Conservation (phyloP, 495 filamentous ascomycete genomes). For the Astrocystis sublimbata region DNA sequence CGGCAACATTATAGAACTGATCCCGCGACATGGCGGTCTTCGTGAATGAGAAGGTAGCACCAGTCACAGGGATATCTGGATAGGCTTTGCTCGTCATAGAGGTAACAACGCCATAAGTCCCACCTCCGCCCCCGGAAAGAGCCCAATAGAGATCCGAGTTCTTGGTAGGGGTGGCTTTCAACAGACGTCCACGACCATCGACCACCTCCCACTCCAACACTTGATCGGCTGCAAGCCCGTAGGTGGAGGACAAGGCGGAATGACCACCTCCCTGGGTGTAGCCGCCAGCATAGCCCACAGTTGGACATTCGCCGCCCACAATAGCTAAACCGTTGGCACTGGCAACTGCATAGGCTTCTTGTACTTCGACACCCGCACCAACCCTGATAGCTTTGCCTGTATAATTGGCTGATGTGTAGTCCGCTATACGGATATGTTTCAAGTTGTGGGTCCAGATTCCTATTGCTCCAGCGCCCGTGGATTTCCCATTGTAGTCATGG, state of each 20-base stretch:
- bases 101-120: slow-evolving; percentile 54
- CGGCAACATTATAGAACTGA: slow-evolving; percentile 43
- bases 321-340: slow-evolving; percentile 45
- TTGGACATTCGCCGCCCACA: slow-evolving; percentile 54
- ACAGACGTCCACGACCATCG: slow-evolving; percentile 42
- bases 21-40: slow-evolving; percentile 40
- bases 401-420: slow-evolving; percentile 41
- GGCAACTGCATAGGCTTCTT: slow-evolving; percentile 50
- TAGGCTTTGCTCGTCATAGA: slow-evolving; percentile 43
- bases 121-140: slow-evolving; percentile 56
- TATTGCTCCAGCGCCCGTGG: slow-evolving; percentile 44
- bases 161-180: slow-evolving; percentile 43
- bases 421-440: slow-evolving; percentile 44
- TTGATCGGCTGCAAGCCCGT: slow-evolving; percentile 62
- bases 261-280: slow-evolving; percentile 63
- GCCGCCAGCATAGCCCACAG: slow-evolving; percentile 49
- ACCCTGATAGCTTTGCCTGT: slow-evolving; percentile 52
- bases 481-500: slow-evolving; percentile 38
- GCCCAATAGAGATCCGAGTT: slow-evolving; percentile 64
- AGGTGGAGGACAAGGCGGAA: slow-evolving; percentile 49
- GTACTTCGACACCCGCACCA: slow-evolving; percentile 59
- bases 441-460: slow-evolving; percentile 53
- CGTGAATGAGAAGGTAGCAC: slow-evolving; percentile 36
- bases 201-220: slow-evolving; percentile 60
- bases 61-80: slow-evolving; percentile 22